Evolutionary conservation across 164 flowering plant species (phyloP).

Genomic region (Magnolia sinica): DNA sequence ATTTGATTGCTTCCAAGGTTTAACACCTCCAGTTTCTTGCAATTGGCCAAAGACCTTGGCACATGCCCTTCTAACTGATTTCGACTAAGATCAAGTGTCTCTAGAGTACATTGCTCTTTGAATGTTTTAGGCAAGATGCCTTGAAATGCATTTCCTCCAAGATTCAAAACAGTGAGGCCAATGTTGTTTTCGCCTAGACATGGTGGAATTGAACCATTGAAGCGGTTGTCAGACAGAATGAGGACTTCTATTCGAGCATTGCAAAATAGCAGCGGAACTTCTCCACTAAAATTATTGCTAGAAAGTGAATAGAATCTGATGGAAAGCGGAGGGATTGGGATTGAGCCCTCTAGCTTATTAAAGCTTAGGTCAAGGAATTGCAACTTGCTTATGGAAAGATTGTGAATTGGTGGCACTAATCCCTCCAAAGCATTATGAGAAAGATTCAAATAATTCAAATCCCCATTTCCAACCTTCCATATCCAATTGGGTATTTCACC

Average conservation of each 20-base stretch:
- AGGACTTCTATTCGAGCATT: neutral
- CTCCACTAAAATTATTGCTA: neutral
- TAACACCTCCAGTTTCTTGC: neutral
- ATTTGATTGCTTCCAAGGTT: neutral
- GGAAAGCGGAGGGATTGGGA: neutral
- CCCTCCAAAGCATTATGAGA: conserved; percentile 33
- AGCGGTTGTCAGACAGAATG: neutral
- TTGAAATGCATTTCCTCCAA: neutral
- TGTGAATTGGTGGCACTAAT: conserved; percentile 30
- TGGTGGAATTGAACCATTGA: neutral
- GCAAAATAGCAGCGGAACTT: neutral
- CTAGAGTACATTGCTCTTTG: neutral
- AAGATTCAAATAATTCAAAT: conserved; percentile 27
- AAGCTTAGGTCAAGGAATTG: neutral
- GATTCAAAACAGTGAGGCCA: neutral
- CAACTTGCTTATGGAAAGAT: conserved; percentile 8
- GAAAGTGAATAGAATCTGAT: neutral
- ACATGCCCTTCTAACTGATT: neutral
- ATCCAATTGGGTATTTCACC: conserved; percentile 47
- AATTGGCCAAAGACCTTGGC: neutral
- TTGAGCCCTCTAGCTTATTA: neutral
- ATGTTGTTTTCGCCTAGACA: neutral
- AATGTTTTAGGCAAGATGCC: neutral
- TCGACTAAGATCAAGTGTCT: neutral
- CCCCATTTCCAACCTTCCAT: conserved; percentile 14